A percentile compares a stretch with the other conserved stretches of the same genome.
Evolutionary conservation across 306 rosid species (phyloP).

Genomic region (Gastrolobium villosum): DNA sequence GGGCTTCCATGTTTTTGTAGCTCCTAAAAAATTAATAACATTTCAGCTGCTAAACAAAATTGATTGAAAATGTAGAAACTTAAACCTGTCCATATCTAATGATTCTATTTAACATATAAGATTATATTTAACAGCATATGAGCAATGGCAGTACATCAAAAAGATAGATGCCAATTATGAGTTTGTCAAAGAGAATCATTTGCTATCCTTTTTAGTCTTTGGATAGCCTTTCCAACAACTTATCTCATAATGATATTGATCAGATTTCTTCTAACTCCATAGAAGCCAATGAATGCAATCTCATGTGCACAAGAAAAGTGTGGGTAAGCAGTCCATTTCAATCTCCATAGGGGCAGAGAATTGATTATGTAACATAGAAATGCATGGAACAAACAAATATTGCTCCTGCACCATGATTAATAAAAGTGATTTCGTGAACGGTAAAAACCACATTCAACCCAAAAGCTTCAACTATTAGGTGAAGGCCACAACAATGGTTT

Average conservation of each 20-base stretch:
- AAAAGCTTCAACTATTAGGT: no score
- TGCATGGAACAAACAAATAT: background rate
- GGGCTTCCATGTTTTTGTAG: slow-evolving; percentile 97
- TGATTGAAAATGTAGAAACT: slow-evolving; percentile 21
- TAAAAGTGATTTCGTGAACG: background rate
- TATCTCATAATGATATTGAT: background rate
- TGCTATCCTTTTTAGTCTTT: background rate
- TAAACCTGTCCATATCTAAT: background rate
- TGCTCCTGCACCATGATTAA: background rate
- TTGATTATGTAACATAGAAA: background rate
- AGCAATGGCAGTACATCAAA: slow-evolving; percentile 21
- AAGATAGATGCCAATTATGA: slow-evolving; percentile 9
- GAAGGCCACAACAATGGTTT: no score
- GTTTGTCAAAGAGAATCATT: background rate
- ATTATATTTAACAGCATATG: background rate
- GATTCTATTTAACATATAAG: background rate
- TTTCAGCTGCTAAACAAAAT: slow-evolving; percentile 47
- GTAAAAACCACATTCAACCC: no score
- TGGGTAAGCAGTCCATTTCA: slow-evolving; percentile 17
- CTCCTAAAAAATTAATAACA: slow-evolving; percentile 64
- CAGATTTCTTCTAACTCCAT: slow-evolving; percentile 15
- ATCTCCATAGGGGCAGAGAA: background rate
- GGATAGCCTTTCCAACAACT: background rate
- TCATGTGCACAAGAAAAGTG: background rate
- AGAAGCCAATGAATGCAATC: slow-evolving; percentile 28